Evolutionary conservation across 176 grass and related monocot genomes (phyloP).

Genomic region (Avena eriantha): DNA sequence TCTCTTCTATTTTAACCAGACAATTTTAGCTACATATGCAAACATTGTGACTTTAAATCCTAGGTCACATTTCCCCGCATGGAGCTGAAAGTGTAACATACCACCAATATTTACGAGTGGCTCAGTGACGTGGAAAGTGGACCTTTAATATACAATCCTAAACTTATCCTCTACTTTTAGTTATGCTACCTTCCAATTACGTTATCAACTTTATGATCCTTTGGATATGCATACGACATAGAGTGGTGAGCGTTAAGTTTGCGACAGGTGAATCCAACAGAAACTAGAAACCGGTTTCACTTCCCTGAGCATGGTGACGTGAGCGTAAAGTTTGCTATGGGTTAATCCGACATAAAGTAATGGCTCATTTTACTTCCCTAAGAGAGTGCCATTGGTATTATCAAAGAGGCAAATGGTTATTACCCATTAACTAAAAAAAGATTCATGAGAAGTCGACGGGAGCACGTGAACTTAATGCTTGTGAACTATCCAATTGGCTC

Average conservation of each 20-base stretch:
- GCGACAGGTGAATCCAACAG: not conserved
- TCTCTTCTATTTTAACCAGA: no score
- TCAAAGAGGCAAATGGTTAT: not conserved
- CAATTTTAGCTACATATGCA: no score
- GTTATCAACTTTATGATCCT: not conserved
- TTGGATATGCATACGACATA: not conserved
- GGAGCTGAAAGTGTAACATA: no score
- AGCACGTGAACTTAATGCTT: not conserved
- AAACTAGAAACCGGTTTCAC: not conserved
- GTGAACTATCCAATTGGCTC: not conserved
- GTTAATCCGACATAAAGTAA: not conserved
- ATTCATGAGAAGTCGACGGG: accelerated
- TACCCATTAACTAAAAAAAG: not conserved
- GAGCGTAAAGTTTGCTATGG: not conserved
- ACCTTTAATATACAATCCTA: not conserved
- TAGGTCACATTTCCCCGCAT: no score
- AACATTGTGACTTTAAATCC: no score
- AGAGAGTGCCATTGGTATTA: not conserved
- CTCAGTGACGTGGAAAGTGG: not conserved
- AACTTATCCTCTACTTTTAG: not conserved
- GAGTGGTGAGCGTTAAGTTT: not conserved
- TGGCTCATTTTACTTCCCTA: no score
- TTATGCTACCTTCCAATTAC: not conserved
- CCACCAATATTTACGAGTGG: not conserved
- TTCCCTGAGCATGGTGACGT: not conserved